These are phyloP conservation scores for Yamadazyma conglobata DNA, from an alignment of 1,139 yeast species.

Conservation along the genomic window DNA sequence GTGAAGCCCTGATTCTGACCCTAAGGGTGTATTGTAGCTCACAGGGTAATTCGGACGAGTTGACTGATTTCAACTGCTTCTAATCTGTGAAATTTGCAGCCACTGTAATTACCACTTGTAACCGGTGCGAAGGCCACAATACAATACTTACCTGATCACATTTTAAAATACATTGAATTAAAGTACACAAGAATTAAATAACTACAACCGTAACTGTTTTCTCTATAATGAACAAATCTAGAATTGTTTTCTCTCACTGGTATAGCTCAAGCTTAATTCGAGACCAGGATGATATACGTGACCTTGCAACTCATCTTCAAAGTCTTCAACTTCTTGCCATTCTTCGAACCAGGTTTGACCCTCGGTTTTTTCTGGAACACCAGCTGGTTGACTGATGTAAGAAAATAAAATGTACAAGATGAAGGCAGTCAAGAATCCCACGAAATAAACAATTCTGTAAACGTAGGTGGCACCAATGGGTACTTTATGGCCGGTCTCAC, in stretches of 20 bases:
- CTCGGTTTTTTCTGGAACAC: constrained; percentile 49
- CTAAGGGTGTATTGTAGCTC: no score
- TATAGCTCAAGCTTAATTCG: constrained; percentile 11
- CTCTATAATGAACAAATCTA: no score
- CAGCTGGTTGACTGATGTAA: constrained; percentile 56
- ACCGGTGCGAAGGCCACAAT: no score
- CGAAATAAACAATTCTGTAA: constrained; percentile 69
- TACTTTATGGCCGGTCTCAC: constrained; percentile 62
- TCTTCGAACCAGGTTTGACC: constrained; percentile 65
- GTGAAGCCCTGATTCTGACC: no score
- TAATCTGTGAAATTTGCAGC: no score
- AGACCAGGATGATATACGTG: constrained; percentile 25
- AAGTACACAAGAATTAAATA: background rate
- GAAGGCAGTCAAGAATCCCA: constrained; percentile 65
- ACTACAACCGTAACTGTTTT: no score
- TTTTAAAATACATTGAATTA: no score
- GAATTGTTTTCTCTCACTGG: constrained; percentile 12
- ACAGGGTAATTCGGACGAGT: no score
- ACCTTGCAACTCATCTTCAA: constrained; percentile 47
- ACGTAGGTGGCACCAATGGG: constrained; percentile 76
- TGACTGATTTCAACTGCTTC: no score
- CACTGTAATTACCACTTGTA: no score
- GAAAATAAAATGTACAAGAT: constrained; percentile 48
- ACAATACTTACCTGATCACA: no score
- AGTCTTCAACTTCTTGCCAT: constrained; percentile 58